Base-by-base conservation (phyloP, 2,329 filamentous ascomycete genomes). In the Rachicladosporium sp. region DNA sequence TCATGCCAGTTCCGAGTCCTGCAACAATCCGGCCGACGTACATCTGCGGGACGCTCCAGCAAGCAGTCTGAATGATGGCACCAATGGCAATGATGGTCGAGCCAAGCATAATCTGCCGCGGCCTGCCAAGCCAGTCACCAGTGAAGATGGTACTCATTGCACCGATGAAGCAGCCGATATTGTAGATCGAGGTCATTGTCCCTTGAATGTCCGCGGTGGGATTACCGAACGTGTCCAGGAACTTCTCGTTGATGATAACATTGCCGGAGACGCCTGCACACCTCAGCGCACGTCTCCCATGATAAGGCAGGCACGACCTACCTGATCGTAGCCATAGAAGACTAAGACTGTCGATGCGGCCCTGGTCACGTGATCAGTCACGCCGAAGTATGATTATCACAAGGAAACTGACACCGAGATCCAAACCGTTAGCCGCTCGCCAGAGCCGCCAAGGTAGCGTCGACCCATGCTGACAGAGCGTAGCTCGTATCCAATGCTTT, bases 371-470 rank as follows among this genome's bases (percentile, higher is more conserved):
- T 19, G 15, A 19, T 19, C 15, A 19, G 15, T 19, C 5, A 19
- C 15, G 15, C 15, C 5, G 15, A 19, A 19, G 15, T 19, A 19
- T 19, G 15, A 19, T 19, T 19, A 5, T 19, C 15, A 11, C 15
- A 19, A 11, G 23, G 4, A 15, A 4, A 31, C 49, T 31, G 11
- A 50, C 46, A 71, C 55, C 4, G 65, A 68, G 32, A 72, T 71
- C 68, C 68, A 71, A 10, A 71, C 58, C 1, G 68, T 71, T n/a
- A 72, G 57, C 21, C 58, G 53, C 43, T 68, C 61, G 27, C 69
- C 69, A 32, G 67, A 69, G 29, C 68, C 68, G 44, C 68, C 69
- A 36, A 71, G 62, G 43, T 70, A 72, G 48, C 63, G 66, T 33
- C 63, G 62, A 23, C 61, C 60, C 64, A 73, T 64, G 15, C 29